Evolutionary conservation across 192 early-diverging fungal species (phyloP).

Genomic region (Podila minutissima): DNA sequence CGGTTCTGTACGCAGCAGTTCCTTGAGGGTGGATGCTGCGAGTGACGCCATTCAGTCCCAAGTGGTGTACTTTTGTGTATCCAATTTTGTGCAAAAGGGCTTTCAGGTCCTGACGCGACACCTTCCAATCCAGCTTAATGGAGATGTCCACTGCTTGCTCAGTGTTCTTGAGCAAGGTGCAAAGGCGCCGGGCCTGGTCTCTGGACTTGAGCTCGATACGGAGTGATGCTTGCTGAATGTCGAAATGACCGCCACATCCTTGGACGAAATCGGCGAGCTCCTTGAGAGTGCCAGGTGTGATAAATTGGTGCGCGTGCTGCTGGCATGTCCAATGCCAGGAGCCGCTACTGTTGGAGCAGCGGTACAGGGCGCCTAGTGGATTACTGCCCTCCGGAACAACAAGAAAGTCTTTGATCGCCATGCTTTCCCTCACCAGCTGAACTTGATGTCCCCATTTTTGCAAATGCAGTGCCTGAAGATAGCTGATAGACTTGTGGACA

Average conservation of each 20-base stretch:
- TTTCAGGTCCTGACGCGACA: too few species aligned
- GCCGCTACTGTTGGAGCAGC: not conserved
- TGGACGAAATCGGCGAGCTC: not conserved
- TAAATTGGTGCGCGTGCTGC: not conserved
- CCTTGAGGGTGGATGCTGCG: not conserved
- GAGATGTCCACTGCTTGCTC: too few species aligned
- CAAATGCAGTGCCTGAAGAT: not conserved
- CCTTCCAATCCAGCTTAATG: too few species aligned
- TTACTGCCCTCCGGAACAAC: not conserved
- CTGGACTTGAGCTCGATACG: too few species aligned
- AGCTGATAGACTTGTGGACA: not conserved
- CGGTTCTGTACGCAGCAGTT: not conserved
- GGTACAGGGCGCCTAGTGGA: not conserved
- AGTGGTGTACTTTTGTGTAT: too few species aligned
- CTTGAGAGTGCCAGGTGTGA: not conserved
- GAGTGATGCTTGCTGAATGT: too few species aligned
- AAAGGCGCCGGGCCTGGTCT: too few species aligned
- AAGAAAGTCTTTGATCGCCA: not conserved
- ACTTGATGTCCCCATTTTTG: not conserved
- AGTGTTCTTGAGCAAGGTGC: too few species aligned
- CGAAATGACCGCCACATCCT: too few species aligned
- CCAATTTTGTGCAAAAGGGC: too few species aligned
- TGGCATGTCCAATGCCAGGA: not conserved
- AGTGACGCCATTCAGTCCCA: too few species aligned
- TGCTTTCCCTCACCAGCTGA: not conserved